These are phyloP conservation scores for Beauveria scarabaeidicola DNA, from an alignment of 2,329 filamentous ascomycete genomes.

Conservation along the genomic window DNA sequence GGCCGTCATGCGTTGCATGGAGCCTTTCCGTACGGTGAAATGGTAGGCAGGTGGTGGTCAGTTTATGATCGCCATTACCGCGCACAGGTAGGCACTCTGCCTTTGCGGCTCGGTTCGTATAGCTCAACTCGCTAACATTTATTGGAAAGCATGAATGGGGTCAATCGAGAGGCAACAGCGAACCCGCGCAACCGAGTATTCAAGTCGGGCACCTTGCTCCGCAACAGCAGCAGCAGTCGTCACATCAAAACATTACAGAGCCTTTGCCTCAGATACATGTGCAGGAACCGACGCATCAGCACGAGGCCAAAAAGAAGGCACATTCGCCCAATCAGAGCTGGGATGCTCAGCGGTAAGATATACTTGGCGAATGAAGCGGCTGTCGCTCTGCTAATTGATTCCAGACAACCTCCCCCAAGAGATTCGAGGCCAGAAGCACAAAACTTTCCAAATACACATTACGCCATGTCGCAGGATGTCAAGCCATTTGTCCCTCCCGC, in stretches of 20 bases:
- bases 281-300: constrained; percentile 12
- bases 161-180: neutral
- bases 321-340: constrained; percentile 31
- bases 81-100: constrained; percentile 30
- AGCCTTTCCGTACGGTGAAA: constrained; percentile 65
- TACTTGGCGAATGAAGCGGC: neutral
- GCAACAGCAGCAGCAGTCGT: neutral
- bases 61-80: constrained; percentile 85
- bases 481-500: constrained; percentile 68
- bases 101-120: neutral
- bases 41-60: constrained; percentile 86
- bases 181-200: neutral
- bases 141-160: neutral
- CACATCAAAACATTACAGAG: constrained; percentile 9
- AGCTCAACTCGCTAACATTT: neutral
- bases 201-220: constrained; percentile 16
- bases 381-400: constrained; percentile 11
- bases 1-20: constrained; percentile 48
- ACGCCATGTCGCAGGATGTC: constrained; percentile 73
- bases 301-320: constrained; percentile 16
- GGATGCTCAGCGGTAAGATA: constrained; percentile 45
- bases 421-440: constrained; percentile 75
- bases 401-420: constrained; percentile 52
- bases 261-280: neutral
- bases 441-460: constrained; percentile 71